phyloP scores from a whole-genome alignment of 2,329 filamentous ascomycete species.

The Verticillium zaregamsianum region DNA sequence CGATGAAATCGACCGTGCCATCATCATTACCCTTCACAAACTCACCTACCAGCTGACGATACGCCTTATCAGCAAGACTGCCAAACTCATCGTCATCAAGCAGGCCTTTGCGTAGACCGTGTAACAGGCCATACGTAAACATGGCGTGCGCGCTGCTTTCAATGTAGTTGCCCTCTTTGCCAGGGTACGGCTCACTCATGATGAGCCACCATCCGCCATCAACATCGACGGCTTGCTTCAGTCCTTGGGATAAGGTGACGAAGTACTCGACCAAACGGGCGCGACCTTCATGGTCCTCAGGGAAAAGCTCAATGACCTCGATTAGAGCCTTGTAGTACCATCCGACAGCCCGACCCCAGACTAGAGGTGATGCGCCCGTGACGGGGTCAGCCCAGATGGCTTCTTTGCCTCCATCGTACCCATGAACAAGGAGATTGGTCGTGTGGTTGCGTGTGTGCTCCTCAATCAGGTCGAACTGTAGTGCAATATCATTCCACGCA shows the following conservation, averaged over 20 bases:
- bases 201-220: constrained; percentile 55
- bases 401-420: constrained; percentile 44
- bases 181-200: constrained; percentile 45
- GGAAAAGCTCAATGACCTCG: constrained; percentile 43
- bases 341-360: constrained; percentile 50
- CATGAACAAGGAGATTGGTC: constrained; percentile 45
- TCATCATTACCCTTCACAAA: constrained; percentile 43
- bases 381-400: constrained; percentile 47
- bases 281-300: constrained; percentile 29
- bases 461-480: constrained; percentile 42
- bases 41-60: constrained; percentile 31
- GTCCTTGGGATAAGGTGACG: constrained; percentile 31
- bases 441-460: constrained; percentile 32
- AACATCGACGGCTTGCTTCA: constrained; percentile 36
- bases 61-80: constrained; percentile 26
- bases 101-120: constrained; percentile 26
- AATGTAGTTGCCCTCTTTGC: constrained; percentile 51
- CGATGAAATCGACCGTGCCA: constrained; percentile 44
- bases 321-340: constrained; percentile 51
- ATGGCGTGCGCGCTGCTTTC: constrained; percentile 56
- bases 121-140: constrained; percentile 48
- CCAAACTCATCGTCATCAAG: constrained; percentile 32
- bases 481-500: constrained; percentile 38
- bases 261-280: constrained; percentile 33
- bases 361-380: constrained; percentile 45